A percentile compares a stretch with the other conserved stretches of the same genome.
phyloP scores from a whole-genome alignment of 2,329 filamentous ascomycete genomes.

The Fusarium stilboides region DNA sequence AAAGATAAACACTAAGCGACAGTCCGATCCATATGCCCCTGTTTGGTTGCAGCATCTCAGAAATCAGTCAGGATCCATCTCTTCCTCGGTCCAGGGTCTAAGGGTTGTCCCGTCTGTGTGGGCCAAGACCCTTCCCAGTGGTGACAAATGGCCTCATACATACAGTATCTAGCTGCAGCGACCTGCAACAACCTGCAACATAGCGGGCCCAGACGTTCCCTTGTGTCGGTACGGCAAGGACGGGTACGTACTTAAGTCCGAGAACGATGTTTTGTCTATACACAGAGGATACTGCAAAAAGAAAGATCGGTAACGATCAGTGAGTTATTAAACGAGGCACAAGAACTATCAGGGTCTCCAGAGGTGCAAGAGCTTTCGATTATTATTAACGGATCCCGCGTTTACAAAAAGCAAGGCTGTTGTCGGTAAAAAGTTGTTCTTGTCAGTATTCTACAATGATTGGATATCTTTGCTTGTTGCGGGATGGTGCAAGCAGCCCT shows the following conservation, averaged over 20 bases:
- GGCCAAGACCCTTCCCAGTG: background rate
- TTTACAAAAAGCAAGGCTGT: background rate
- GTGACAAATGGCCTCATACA: slow-evolving; percentile 11
- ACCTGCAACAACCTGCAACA: slow-evolving; percentile 9
- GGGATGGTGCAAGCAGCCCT: background rate
- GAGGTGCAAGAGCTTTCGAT: background rate
- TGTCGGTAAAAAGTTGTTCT: background rate
- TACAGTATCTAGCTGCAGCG: slow-evolving; percentile 1
- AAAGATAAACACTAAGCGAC: too few relatives aligned
- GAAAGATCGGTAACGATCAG: too few relatives aligned
- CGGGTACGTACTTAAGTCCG: slow-evolving; percentile 5
- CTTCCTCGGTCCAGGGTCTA: too few relatives aligned
- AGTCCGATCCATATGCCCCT: too few relatives aligned
- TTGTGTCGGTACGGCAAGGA: slow-evolving; percentile 41
- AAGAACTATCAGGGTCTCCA: background rate
- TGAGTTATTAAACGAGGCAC: background rate
- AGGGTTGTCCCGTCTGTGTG: background rate
- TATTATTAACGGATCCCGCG: too few relatives aligned
- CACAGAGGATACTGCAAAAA: too few relatives aligned
- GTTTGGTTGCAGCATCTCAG: too few relatives aligned
- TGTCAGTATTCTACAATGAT: background rate
- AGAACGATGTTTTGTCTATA: background rate
- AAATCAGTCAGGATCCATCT: too few relatives aligned
- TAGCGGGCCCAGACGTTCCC: slow-evolving; percentile 38
- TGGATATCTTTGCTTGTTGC: background rate